Conservation (phyloP, 1,284 basidiomycete genomes). For the Xerocomus cyaneibrunnescens region DNA sequence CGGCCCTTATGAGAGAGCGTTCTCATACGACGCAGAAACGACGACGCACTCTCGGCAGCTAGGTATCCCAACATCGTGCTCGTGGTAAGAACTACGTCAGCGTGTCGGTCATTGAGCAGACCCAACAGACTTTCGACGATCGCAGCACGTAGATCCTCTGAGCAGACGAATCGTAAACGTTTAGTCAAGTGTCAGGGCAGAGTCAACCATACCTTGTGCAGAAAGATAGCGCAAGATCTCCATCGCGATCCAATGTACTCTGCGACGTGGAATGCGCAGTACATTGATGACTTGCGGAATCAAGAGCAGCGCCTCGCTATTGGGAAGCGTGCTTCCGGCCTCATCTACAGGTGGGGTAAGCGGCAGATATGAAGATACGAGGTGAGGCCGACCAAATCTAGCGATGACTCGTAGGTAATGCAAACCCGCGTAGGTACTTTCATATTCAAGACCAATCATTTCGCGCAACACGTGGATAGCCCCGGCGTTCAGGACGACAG, state of each 20-base stretch:
- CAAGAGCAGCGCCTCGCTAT: conserved; percentile 3
- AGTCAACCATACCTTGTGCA: conserved; percentile 10
- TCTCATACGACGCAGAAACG: neutral
- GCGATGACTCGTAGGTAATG: conserved; percentile 26
- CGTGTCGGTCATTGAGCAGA: conserved; percentile 19
- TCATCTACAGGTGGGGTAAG: conserved; percentile 9
- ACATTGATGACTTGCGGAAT: conserved; percentile 18
- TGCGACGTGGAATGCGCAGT: conserved; percentile 16
- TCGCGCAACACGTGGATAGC: conserved; percentile 11
- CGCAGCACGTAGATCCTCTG: conserved; percentile 9
- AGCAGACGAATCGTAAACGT: neutral
- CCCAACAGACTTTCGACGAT: conserved; percentile 16
- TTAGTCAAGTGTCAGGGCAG: neutral
- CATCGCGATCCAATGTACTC: conserved; percentile 19
- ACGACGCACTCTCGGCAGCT: conserved; percentile 18
- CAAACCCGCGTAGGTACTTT: conserved; percentile 18
- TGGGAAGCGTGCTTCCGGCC: neutral
- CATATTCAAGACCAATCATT: conserved; percentile 19
- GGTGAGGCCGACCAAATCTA: conserved; percentile 15
- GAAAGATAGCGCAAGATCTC: conserved; percentile 16
- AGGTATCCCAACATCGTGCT: conserved; percentile 16
- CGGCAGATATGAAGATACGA: neutral
- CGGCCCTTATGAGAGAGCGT: neutral
- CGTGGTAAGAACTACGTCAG: conserved; percentile 19
- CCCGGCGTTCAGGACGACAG: conserved; percentile 14